Percentiles rank a stretch among this genome's conserved stretches.
Conservation (phyloP, 805 yeast species). For the Sugiyamaella smithiae region DNA sequence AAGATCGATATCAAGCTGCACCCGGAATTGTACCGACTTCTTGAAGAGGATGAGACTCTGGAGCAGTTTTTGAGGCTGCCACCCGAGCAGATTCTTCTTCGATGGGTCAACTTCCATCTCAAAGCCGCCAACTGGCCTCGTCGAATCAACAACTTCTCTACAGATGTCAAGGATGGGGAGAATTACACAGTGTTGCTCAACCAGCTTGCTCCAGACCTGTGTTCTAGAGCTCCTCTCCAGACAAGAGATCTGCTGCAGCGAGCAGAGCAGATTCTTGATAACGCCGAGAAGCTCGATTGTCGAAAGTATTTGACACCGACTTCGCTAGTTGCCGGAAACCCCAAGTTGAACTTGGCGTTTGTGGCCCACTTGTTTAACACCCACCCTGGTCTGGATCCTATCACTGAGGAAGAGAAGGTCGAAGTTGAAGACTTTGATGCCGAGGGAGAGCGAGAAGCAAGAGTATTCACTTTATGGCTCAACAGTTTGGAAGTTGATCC, state of each 20-base stretch:
- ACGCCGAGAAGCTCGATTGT: slow-evolving; percentile 89
- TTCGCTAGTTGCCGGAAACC: slow-evolving; percentile 91
- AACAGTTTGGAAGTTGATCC: slow-evolving; percentile 96
- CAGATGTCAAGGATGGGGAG: slow-evolving; percentile 92
- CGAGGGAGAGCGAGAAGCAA: slow-evolving; percentile 98
- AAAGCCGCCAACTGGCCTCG: slow-evolving; percentile 88
- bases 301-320: slow-evolving; percentile 94
- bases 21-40: slow-evolving; percentile 90
- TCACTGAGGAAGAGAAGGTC: slow-evolving; percentile 84
- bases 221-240: slow-evolving; percentile 81
- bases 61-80: slow-evolving; percentile 96
- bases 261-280: slow-evolving; percentile 80
- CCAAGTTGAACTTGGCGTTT: slow-evolving; percentile 92
- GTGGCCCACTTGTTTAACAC: slow-evolving; percentile 97
- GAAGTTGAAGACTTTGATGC: slow-evolving; percentile 98
- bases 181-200: slow-evolving; percentile 85
- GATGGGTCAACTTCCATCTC: slow-evolving; percentile 97
- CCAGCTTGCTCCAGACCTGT: slow-evolving; percentile 79
- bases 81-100: slow-evolving; percentile 92
- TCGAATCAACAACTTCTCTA: slow-evolving; percentile 79
- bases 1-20: slow-evolving; percentile 95
- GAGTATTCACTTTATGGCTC: slow-evolving; percentile 97
- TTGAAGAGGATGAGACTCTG: slow-evolving; percentile 94
- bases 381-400: slow-evolving; percentile 93
- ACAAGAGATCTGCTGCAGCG: slow-evolving; percentile 70